Evolutionary conservation across 139 green algal genomes (phyloP), one percentile per base, ranked within the genome.

Genomic region (Volvox reticuliferus): DNA sequence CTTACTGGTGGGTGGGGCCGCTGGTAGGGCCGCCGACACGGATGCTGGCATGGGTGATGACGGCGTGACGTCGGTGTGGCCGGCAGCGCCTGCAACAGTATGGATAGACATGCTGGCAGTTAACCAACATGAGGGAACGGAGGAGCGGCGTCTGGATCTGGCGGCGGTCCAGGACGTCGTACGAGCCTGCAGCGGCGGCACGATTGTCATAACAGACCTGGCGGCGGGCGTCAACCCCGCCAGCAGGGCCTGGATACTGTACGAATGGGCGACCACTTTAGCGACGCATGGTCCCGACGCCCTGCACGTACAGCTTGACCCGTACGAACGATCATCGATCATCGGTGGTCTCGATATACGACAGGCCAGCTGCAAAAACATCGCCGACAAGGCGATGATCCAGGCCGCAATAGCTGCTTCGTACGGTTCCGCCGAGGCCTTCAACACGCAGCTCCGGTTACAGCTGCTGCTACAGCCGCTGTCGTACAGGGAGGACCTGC

Each of bases 381-480:
- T 37, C 28, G n/a, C 19, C 22, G 88, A 89, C 79, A 92, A 92
- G 88, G 50, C 20, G 17, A 77, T 81, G 73, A 89, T 92, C 50
- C 84, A 85, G 84, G 65, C 30, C 3, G 55, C 50, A 0, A 82
- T 90, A 12, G 62, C 67, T 19, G 18, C 2, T 33, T 83, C 84
- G 67, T 73, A 89, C 69, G 71, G 82, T 0, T 87, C 44, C 3
- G 14, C 37, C 12, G 82, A 77, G 67, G 67, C 50, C 21, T 92
- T 92, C 61, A 85, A 92, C 82, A 37, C 30, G 0, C 33, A 30
- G 50, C 82, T 92, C 19, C 44, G 26, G 35, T 71, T 87, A 55
- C 89, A 93, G 83, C 89, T 93, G 30, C 24, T 93, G 65, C 75
- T 93, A 62, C 55, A 86, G 28, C 89, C 89, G 26, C 73, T 93